phyloP scores from a whole-genome alignment of 495 filamentous ascomycete genomes.

The Xanthoparmelia taractica region DNA sequence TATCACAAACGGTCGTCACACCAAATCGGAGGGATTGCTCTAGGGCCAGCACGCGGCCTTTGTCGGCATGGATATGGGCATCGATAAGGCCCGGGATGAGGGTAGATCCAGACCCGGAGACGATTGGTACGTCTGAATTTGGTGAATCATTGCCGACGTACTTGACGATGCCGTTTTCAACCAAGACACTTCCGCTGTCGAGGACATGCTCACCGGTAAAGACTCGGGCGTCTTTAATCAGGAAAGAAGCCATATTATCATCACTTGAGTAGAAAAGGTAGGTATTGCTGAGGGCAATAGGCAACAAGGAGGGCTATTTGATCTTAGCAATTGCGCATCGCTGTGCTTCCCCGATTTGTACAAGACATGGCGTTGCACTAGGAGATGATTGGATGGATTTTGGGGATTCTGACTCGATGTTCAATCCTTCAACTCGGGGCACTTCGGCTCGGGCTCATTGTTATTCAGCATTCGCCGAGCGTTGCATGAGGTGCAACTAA shows the following conservation, averaged over 20 bases:
- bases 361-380: background rate
- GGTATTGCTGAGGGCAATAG: background rate
- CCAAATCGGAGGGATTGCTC: conserved; percentile 10
- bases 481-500: too few relatives aligned
- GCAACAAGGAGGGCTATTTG: background rate
- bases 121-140: background rate
- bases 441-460: background rate
- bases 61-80: conserved; percentile 7
- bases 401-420: too few relatives aligned
- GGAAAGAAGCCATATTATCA: conserved; percentile 1
- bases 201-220: conserved; percentile 8
- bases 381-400: background rate
- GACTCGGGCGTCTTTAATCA: conserved; percentile 5
- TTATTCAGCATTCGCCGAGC: background rate
- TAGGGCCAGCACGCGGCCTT: conserved; percentile 2
- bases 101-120: conserved; percentile 1
- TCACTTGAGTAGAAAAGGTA: background rate
- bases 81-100: conserved; percentile 11
- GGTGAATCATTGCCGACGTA: conserved; percentile 5
- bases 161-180: conserved; percentile 1
- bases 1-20: conserved; percentile 10
- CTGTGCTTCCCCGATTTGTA: background rate
- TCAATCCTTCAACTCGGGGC: too few relatives aligned
- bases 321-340: background rate
- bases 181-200: background rate